Evolutionary conservation across 2,329 filamentous ascomycete genomes (phyloP).

Genomic region (Neopestalotiopsis sp.): DNA sequence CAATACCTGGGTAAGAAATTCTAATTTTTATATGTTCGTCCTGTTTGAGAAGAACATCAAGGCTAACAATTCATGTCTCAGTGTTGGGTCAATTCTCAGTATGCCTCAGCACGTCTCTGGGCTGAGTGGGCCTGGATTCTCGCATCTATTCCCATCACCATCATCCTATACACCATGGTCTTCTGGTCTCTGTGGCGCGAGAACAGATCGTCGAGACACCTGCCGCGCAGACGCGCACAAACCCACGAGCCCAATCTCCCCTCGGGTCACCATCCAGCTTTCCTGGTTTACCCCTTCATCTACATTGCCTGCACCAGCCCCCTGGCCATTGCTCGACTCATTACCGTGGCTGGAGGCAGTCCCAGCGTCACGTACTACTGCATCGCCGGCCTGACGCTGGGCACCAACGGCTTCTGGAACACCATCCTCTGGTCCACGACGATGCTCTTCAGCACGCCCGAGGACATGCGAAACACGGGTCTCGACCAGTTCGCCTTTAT

Average conservation of each 20-base stretch:
- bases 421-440: conserved; percentile 25
- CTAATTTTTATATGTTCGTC: too few species aligned
- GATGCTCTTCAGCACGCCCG: conserved; percentile 22
- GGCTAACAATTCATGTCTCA: neutral
- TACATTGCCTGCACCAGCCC: conserved; percentile 24
- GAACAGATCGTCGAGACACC: conserved; percentile 19
- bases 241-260: neutral
- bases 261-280: conserved; percentile 26
- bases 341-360: conserved; percentile 15
- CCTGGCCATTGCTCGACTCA: conserved; percentile 20
- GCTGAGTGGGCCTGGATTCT: conserved; percentile 23
- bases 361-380: conserved; percentile 19
- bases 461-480: conserved; percentile 22
- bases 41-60: neutral
- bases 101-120: conserved; percentile 21
- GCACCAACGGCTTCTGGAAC: conserved; percentile 24
- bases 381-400: conserved; percentile 21
- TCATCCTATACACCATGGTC: conserved; percentile 20
- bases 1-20: conserved; percentile 18
- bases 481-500: conserved; percentile 24
- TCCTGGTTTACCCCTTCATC: conserved; percentile 25
- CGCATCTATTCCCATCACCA: conserved; percentile 17
- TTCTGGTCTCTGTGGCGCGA: conserved; percentile 22
- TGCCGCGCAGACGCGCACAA: conserved; percentile 10
- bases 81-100: conserved; percentile 24